Conservation (phyloP, 805 yeast genomes). For the Lipomyces orientalis region DNA sequence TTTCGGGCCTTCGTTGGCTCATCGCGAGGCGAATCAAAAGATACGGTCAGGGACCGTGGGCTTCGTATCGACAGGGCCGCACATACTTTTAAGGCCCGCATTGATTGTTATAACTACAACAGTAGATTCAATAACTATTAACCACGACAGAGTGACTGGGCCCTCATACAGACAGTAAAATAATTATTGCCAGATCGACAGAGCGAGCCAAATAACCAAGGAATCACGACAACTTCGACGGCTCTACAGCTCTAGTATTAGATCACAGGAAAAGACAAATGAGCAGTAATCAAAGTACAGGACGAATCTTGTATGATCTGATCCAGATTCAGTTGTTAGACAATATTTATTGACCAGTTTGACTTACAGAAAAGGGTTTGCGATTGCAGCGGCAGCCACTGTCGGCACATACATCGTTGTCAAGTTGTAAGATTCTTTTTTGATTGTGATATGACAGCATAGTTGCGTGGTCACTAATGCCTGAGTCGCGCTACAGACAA, state of each 20-base stretch:
- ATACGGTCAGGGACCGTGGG: not conserved
- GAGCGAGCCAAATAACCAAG: not conserved
- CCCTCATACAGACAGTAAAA: not conserved
- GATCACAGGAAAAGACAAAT: not conserved
- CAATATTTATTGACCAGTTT: not conserved
- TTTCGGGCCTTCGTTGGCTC: no score
- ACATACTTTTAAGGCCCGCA: not conserved
- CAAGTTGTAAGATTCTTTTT: conserved; percentile 14
- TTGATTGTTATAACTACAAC: not conserved
- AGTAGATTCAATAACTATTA: not conserved
- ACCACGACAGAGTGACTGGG: not conserved
- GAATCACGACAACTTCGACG: not conserved
- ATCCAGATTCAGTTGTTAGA: not conserved
- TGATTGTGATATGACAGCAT: not conserved
- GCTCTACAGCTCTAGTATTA: not conserved
- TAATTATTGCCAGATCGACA: not conserved
- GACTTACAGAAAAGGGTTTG: conserved; percentile 1
- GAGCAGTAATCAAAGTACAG: conserved; percentile 1
- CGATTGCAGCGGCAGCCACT: conserved; percentile 17
- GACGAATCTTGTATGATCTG: not conserved
- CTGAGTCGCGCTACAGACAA: conserved; percentile 4
- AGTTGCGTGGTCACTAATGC: not conserved
- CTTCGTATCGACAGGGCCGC: no score
- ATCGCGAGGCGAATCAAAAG: not conserved
- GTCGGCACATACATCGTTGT: conserved; percentile 20